These are phyloP conservation scores for Metarhizium album DNA, from an alignment of 2,329 filamentous ascomycete genomes.

Conservation along the genomic window DNA sequence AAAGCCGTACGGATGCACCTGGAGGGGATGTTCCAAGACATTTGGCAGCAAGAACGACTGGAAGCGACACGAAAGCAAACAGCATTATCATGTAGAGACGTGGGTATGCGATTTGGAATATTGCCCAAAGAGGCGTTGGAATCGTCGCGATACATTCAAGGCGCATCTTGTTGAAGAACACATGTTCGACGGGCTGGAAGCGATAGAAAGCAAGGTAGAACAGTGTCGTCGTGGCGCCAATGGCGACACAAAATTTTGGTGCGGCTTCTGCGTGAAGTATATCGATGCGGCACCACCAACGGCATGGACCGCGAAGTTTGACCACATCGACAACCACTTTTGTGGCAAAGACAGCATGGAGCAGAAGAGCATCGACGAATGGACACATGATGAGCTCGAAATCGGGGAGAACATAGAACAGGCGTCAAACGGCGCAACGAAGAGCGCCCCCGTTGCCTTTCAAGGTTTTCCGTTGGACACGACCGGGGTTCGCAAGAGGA, in stretches of 20 bases:
- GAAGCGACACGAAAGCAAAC: constrained; percentile 80
- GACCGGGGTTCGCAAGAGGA: background rate
- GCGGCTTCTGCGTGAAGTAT: constrained; percentile 62
- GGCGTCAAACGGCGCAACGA: constrained; percentile 7
- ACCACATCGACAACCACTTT: constrained; percentile 71
- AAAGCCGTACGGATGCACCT: constrained; percentile 75
- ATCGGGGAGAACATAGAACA: constrained; percentile 9
- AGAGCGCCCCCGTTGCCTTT: constrained; percentile 3
- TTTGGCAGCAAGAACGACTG: constrained; percentile 94
- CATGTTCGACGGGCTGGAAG: constrained; percentile 17
- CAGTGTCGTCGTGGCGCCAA: constrained; percentile 53
- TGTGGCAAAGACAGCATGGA: constrained; percentile 33
- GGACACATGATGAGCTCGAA: constrained; percentile 27
- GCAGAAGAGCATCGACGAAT: constrained; percentile 41
- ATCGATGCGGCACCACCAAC: constrained; percentile 33
- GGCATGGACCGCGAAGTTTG: constrained; percentile 46
- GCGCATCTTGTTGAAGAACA: constrained; percentile 49
- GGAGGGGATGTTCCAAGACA: constrained; percentile 51
- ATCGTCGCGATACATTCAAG: constrained; percentile 47
- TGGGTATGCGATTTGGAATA: constrained; percentile 55
- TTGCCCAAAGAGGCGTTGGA: constrained; percentile 50
- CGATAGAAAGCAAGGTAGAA: constrained; percentile 34
- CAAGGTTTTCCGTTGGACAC: background rate
- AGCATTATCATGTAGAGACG: constrained; percentile 60
- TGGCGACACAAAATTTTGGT: constrained; percentile 65